Evolutionary conservation across 2,329 filamentous ascomycete genomes (phyloP), one percentile per base, ranked within the genome.

Genomic region (Aspergillus aculeatus): DNA sequence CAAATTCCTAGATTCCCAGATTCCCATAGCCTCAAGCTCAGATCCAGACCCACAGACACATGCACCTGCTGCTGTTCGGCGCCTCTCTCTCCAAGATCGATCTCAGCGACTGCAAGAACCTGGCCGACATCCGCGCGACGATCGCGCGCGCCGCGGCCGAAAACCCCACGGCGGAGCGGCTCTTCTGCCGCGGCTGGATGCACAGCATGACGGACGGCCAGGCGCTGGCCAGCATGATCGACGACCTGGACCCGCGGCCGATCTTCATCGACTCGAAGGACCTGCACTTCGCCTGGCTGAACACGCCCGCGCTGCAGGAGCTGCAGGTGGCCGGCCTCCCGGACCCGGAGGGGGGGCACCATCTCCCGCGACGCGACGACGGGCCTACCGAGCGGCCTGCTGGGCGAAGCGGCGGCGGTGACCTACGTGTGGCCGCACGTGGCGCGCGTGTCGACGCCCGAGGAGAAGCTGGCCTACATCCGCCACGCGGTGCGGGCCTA

Each of bases 231-330:
- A 35, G 32, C 32, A 35, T 35, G 32, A 4, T 35, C 11, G 32
- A 35, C 14, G 32, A 35, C 14, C 32, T 35, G 9, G 32, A 35
- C 14, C 14, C 32, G 11, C 32, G 32, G 32, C 32, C 32, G 11
- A 35, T 35, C 14, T 14, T 35, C 32, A 35, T 35, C 32, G 32
- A 35, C 32, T 35, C 32, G 10, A 11, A 12, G 11, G 32, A 35
- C 14, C 32, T 35, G 11, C 81, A 83, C 65, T 82, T 78, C 0
- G 76, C 76, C 2, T 83, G 81, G 81, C 82, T 80, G 66, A 82
- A 81, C 62, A 77, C 69, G 41, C 72, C 80, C 3, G 81, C 80
- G 1, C 66, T 83, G 29, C 53, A 69, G 53, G 81, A 82, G 64
- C 73, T 83, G 63, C 72, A 71, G 11, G 69, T 80, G 5, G 66